Conservation (phyloP, 805 yeast species). For the Tetrapisispora iriomotensis region DNA sequence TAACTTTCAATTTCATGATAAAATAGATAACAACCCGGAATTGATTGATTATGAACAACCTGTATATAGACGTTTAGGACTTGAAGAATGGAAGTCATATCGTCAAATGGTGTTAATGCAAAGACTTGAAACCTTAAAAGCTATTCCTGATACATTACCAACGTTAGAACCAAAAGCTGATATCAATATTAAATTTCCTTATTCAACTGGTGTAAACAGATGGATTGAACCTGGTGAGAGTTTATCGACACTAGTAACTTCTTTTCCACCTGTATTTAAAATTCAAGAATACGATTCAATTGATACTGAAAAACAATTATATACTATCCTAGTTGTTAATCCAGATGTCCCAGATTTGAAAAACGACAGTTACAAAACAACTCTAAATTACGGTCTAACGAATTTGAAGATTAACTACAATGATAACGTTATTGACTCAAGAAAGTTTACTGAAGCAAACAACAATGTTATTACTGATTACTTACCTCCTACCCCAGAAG, state of each 20-base stretch:
- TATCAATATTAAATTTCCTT: constrained; percentile 66
- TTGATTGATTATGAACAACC: constrained; percentile 61
- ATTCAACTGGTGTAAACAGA: constrained; percentile 48
- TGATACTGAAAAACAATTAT: constrained; percentile 38
- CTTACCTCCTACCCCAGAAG: constrained; percentile 80
- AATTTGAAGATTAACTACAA: constrained; percentile 51
- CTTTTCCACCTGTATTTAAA: constrained; percentile 66
- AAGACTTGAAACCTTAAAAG: constrained; percentile 73
- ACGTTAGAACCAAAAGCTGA: constrained; percentile 75
- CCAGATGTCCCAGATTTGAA: constrained; percentile 82
- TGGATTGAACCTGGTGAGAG: constrained; percentile 74
- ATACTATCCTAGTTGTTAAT: constrained; percentile 74
- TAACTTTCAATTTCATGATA: constrained; percentile 42
- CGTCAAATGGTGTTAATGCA: constrained; percentile 80
- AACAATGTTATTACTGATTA: constrained; percentile 40
- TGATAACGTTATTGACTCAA: constrained; percentile 42
- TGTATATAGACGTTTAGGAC: constrained; percentile 62
- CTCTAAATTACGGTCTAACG: constrained; percentile 66
- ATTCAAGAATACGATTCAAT: constrained; percentile 59
- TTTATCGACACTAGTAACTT: constrained; percentile 64
- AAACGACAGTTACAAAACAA: constrained; percentile 58
- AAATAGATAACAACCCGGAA: constrained; percentile 32
- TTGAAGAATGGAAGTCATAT: constrained; percentile 61
- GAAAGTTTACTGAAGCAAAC: constrained; percentile 31
- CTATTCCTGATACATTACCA: constrained; percentile 90